Conservation (phyloP, 306 rosid genomes). For the Quercus wislizeni region DNA sequence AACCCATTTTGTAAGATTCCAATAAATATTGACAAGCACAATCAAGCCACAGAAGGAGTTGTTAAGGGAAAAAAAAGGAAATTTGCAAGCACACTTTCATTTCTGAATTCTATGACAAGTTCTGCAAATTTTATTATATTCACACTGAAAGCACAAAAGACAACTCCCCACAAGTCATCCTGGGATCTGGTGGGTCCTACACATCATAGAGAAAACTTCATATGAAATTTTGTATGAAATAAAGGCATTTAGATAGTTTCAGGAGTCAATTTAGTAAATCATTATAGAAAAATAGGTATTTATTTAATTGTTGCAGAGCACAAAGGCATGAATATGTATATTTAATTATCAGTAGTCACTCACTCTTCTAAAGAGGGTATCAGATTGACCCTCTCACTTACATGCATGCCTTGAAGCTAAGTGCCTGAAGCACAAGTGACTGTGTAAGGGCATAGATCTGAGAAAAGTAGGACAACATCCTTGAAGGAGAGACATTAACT, state of each 20-base stretch:
- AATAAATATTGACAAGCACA: background rate
- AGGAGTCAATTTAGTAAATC: background rate
- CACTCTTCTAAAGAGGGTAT: background rate
- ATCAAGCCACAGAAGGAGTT: background rate
- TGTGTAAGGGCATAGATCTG: background rate
- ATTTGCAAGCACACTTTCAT: background rate
- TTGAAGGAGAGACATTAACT: background rate
- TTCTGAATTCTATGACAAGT: background rate
- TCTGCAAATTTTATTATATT: background rate
- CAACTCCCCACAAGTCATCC: background rate
- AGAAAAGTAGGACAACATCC: background rate
- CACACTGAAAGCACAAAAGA: background rate
- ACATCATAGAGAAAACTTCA: background rate
- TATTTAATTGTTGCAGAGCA: background rate
- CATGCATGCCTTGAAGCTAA: background rate
- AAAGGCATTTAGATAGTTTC: background rate
- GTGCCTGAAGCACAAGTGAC: background rate
- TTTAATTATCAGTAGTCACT: background rate
- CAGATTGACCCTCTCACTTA: background rate
- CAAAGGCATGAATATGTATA: background rate
- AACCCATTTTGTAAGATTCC: constrained; percentile 8
- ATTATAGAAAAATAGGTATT: background rate
- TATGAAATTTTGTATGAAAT: background rate
- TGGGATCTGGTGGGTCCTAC: background rate
- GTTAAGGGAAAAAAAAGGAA: background rate